phyloP scores from a whole-genome alignment of 805 yeast genomes.

The Suhomyces sp. region DNA sequence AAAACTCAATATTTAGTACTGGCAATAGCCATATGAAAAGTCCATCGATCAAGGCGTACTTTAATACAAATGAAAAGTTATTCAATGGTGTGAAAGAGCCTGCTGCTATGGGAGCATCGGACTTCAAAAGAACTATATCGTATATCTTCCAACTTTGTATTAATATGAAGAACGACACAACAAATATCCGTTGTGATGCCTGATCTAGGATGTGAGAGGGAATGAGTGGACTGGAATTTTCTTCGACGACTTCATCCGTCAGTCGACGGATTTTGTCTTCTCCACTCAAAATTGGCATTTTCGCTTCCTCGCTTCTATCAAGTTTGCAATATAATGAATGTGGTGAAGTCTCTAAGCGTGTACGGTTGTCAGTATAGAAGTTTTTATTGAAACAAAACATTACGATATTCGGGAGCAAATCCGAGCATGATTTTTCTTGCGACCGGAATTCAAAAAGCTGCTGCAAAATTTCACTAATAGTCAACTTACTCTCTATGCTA shows the following conservation, averaged over 20 bases:
- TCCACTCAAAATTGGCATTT: background rate
- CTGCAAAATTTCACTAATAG: background rate
- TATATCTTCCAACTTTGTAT: constrained; percentile 87
- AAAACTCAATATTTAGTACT: constrained; percentile 68
- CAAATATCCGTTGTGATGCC: constrained; percentile 71
- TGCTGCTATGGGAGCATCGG: constrained; percentile 31
- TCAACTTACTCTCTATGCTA: background rate
- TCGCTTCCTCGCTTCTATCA: background rate
- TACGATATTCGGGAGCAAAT: background rate
- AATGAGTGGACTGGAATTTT: constrained; percentile 37
- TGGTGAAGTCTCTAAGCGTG: background rate
- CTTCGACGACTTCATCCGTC: constrained; percentile 4
- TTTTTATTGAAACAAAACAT: background rate
- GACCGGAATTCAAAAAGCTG: background rate
- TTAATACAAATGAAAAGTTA: constrained; percentile 59
- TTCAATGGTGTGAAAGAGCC: constrained; percentile 40
- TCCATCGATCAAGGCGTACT: constrained; percentile 74
- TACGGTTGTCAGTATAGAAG: background rate
- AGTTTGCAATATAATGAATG: background rate
- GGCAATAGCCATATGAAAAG: constrained; percentile 69
- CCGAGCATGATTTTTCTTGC: background rate
- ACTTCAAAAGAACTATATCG: constrained; percentile 60
- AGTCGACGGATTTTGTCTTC: background rate
- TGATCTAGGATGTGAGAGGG: constrained; percentile 66
- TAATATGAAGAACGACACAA: constrained; percentile 61